Evolutionary conservation across 2,329 filamentous ascomycete species (phyloP).

Genomic region (Cryoendolithus antarcticus): DNA sequence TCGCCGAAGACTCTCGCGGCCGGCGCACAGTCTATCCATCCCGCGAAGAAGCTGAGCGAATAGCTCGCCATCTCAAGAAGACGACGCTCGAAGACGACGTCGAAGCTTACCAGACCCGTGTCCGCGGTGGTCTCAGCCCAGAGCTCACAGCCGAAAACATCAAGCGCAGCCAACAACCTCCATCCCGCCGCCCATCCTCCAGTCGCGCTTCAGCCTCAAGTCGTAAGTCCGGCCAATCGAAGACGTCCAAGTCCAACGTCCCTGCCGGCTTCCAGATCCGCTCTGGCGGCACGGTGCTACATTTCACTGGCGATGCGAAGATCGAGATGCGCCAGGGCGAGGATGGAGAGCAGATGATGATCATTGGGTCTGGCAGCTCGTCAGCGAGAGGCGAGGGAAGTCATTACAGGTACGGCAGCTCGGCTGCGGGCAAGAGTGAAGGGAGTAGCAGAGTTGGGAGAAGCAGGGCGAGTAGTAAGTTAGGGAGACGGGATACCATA

Average conservation of each 20-base stretch:
- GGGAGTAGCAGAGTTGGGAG: slow-evolving; percentile 11
- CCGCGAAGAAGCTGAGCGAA: slow-evolving; percentile 12
- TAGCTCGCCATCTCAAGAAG: slow-evolving; percentile 7
- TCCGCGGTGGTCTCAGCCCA: slow-evolving; percentile 10
- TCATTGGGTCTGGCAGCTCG: slow-evolving; percentile 13
- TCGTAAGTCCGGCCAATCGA: slow-evolving; percentile 13
- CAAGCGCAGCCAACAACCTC: slow-evolving; percentile 9
- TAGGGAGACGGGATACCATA: slow-evolving; percentile 8
- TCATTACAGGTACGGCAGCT: slow-evolving; percentile 1
- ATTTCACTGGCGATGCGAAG: slow-evolving; percentile 16
- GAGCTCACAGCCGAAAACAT: slow-evolving; percentile 20
- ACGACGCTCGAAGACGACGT: slow-evolving; percentile 10
- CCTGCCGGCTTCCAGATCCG: slow-evolving; percentile 14
- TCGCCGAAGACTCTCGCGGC: slow-evolving; percentile 16
- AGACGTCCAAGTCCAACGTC: slow-evolving; percentile 10
- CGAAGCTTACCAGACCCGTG: slow-evolving; percentile 16
- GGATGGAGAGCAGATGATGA: slow-evolving; percentile 12
- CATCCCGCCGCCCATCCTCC: slow-evolving; percentile 8
- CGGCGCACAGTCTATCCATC: slow-evolving; percentile 15
- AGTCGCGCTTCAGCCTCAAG: slow-evolving; percentile 17
- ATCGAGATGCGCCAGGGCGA: slow-evolving; percentile 15
- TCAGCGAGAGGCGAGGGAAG: slow-evolving; percentile 13
- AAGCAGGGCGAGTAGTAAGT: slow-evolving; percentile 7
- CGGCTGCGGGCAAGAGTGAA: slow-evolving; percentile 9
- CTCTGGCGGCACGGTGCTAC: slow-evolving; percentile 15